Base-by-base conservation (phyloP, 495 filamentous ascomycete genomes). In the Pseudomonodictys pantanalensis region DNA sequence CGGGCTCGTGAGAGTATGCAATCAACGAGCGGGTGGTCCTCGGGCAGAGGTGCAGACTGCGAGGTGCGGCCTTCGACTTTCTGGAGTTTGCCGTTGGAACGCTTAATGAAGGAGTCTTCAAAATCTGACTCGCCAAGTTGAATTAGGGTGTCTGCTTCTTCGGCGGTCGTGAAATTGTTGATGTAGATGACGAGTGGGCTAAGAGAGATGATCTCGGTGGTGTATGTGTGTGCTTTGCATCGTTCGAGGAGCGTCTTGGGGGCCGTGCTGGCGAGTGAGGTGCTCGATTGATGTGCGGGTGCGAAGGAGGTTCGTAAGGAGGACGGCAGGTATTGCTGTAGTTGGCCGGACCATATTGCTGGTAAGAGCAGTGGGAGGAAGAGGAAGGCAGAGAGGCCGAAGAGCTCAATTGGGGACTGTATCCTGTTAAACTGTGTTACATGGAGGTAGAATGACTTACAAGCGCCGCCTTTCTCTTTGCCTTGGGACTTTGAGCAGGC, bases 131-230 rank as follows among this genome's bases (percentile, higher is more conserved):
- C 49, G 38, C 58, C 77, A 43, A 77, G 63, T 10, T 71, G 56
- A 23, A 79, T 60, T 4, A 78, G 60, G 9, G 64, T 60, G 26
- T 74, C 62, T 0, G 71, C 65, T 42, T 79, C 77, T 3, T 66
- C 61, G 9, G 52, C 39, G 7, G 65, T 71, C 2, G 75, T 63
- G 47, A 74, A 75, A 61, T 78, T 71, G 48, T 70, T 72, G 60
- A 83, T 75, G 67, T 83, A 83, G 56, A 84, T 77, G 2, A 84
- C 75, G 11, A 82, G 69, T 2, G 81, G 81, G 2, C 72, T 74
- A 51, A 78, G 75, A 11, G 79, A 80, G 33, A 83, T 72, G 48
- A 84, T 67, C 59, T 78, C 74, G 15, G 75, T 73, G 33, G 77
- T 73, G 67, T 80, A 81, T 17, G 24, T 47, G 32, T 61, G 58